These are phyloP conservation scores for Phaseolus coccineus DNA, from an alignment of 331 rosid genomes.

Conservation along the genomic window DNA sequence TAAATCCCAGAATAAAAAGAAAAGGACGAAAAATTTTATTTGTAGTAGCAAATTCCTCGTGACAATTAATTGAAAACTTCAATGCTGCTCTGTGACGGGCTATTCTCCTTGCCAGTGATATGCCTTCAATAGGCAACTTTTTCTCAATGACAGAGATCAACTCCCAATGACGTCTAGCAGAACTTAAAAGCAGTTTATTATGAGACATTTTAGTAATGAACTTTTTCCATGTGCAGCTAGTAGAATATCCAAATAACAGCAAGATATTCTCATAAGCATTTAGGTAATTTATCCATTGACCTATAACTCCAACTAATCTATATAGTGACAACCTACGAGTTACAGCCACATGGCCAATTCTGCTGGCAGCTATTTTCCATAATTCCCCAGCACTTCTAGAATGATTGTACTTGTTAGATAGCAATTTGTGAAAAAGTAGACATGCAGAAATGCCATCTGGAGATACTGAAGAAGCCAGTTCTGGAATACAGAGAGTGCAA, in stretches of 20 bases:
- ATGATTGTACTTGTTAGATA: conserved; percentile 54
- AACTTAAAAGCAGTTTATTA: conserved; percentile 52
- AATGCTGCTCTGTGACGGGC: conserved; percentile 79
- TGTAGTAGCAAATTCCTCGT: conserved; percentile 32
- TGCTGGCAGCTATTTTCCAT: conserved; percentile 84
- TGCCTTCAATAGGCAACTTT: conserved; percentile 73
- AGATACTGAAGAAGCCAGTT: conserved; percentile 57
- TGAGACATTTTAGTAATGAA: conserved; percentile 57
- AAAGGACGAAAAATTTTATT: conserved; percentile 49
- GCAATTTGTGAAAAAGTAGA: conserved; percentile 55
- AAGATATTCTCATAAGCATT: conserved; percentile 73
- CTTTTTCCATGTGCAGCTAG: conserved; percentile 53
- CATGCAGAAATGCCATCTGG: conserved; percentile 66
- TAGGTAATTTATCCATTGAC: conserved; percentile 79
- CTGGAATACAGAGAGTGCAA: conserved; percentile 67
- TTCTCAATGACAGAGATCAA: conserved; percentile 73
- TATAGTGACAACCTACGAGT: conserved; percentile 60
- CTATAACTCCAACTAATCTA: conserved; percentile 58
- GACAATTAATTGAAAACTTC: conserved; percentile 51
- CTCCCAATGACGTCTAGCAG: conserved; percentile 67
- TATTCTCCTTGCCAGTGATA: conserved; percentile 81
- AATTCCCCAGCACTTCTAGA: conserved; percentile 78
- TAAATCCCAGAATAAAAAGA: conserved; percentile 48
- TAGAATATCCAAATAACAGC: conserved; percentile 68
- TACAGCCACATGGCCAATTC: conserved; percentile 55